Evolutionary conservation across 768 basidiomycete genomes (phyloP).

Genomic region (Pleurotus djamor): DNA sequence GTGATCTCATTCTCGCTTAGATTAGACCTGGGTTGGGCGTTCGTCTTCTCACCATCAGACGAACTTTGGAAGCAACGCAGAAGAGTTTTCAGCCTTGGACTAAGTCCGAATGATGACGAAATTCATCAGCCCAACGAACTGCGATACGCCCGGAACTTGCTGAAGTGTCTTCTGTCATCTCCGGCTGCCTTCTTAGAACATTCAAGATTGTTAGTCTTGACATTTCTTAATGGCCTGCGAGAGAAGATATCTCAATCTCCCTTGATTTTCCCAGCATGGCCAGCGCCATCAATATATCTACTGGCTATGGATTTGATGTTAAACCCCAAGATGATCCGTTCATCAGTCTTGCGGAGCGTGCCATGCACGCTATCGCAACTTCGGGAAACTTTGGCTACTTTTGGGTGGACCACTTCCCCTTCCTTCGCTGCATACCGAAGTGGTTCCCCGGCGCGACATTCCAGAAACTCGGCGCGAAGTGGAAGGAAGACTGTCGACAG

Average conservation of each 20-base stretch:
- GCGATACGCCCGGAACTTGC: neutral
- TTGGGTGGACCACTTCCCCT: constrained; percentile 21
- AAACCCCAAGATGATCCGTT: constrained; percentile 19
- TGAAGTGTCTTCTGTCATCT: neutral
- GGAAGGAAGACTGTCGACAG: neutral
- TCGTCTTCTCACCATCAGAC: neutral
- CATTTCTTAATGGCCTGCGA: neutral
- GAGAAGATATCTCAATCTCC: neutral
- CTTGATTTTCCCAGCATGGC: neutral
- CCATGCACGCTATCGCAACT: constrained; percentile 12
- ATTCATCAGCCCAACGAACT: neutral
- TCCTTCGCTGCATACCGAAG: constrained; percentile 26
- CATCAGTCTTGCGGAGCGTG: constrained; percentile 18
- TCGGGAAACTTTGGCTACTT: constrained; percentile 18
- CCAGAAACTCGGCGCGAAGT: neutral
- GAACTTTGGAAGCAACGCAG: neutral
- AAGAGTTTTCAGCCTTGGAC: neutral
- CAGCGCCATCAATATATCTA: constrained; percentile 10
- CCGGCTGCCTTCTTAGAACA: neutral
- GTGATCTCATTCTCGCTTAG: neutral
- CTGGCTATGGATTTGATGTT: constrained; percentile 26
- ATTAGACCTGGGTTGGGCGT: neutral
- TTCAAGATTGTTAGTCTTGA: neutral
- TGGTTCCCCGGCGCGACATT: neutral
- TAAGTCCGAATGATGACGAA: neutral